phyloP scores from a whole-genome alignment of 208 protist genomes.

The Acanthamoeba triangularis region DNA sequence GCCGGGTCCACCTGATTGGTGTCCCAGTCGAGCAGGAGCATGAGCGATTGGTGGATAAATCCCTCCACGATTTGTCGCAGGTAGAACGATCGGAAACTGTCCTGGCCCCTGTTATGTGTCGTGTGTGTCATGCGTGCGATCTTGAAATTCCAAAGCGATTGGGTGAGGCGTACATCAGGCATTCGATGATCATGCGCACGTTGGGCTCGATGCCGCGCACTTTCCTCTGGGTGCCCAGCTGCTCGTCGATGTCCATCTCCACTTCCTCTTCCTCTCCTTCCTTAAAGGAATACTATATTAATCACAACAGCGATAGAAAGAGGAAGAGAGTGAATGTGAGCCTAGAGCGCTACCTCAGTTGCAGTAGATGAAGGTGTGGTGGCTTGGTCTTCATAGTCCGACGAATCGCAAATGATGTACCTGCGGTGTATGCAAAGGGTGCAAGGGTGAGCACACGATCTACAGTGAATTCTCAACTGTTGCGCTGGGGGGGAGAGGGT shows the following conservation, averaged over 20 bases:
- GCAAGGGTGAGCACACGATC: background rate
- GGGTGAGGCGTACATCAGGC: background rate
- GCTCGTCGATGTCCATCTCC: background rate
- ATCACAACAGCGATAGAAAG: too few species aligned
- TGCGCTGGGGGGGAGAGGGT: background rate
- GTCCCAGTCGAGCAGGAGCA: conserved; percentile 29
- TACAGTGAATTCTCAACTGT: background rate
- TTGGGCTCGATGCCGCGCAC: conserved; percentile 5
- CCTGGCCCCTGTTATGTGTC: background rate
- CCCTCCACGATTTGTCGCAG: background rate
- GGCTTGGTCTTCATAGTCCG: conserved; percentile 12
- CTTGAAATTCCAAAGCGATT: background rate
- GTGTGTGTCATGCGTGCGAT: background rate
- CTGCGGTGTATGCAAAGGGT: background rate
- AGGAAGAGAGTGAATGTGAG: too few species aligned
- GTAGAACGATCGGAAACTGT: conserved; percentile 8
- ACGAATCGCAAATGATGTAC: background rate
- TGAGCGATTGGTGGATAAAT: background rate
- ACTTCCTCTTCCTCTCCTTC: background rate
- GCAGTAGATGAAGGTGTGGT: background rate
- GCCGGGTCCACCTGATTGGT: background rate
- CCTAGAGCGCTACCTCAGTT: background rate
- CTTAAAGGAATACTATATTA: background rate
- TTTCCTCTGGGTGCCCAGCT: background rate
- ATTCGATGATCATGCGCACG: background rate